phyloP scores from a whole-genome alignment of 2,329 filamentous ascomycete species.

The Acrocalymma vagum region DNA sequence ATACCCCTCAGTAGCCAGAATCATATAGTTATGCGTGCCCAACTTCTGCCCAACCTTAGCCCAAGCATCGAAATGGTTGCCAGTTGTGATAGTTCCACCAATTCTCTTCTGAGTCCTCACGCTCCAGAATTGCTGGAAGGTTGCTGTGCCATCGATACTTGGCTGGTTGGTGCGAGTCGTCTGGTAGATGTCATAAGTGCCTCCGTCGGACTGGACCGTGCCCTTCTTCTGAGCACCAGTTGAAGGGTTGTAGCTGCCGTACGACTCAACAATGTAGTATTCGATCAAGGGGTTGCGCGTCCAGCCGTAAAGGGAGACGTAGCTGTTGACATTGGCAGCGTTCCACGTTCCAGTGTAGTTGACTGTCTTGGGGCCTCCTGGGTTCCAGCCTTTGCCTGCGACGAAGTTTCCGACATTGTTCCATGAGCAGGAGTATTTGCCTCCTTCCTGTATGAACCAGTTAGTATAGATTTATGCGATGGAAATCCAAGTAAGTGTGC shows the following conservation, averaged over 20 bases:
- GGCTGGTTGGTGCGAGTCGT: constrained; percentile 61
- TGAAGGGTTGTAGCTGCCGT: constrained; percentile 59
- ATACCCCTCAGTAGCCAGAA: constrained; percentile 65
- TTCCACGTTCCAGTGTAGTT: constrained; percentile 59
- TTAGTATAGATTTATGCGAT: neutral
- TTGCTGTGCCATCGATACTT: constrained; percentile 62
- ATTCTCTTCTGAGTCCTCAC: constrained; percentile 60
- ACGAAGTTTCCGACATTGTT: constrained; percentile 62
- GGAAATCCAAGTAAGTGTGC: neutral
- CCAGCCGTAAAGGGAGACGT: constrained; percentile 68
- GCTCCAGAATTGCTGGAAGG: constrained; percentile 65
- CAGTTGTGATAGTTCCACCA: constrained; percentile 59
- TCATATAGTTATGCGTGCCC: constrained; percentile 62
- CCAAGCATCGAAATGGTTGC: constrained; percentile 65
- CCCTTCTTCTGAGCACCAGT: constrained; percentile 59
- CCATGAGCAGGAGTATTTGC: constrained; percentile 62
- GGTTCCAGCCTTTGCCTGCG: constrained; percentile 66
- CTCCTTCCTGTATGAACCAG: constrained; percentile 40
- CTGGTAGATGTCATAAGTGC: constrained; percentile 62
- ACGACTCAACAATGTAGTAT: constrained; percentile 66
- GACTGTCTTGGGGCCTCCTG: constrained; percentile 59
- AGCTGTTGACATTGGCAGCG: constrained; percentile 57
- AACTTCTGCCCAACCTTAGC: constrained; percentile 56
- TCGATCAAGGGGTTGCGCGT: constrained; percentile 63
- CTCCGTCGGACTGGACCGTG: constrained; percentile 60